Evolutionary conservation across 2,329 filamentous ascomycete genomes (phyloP).

Genomic region (Botrytis fabae): DNA sequence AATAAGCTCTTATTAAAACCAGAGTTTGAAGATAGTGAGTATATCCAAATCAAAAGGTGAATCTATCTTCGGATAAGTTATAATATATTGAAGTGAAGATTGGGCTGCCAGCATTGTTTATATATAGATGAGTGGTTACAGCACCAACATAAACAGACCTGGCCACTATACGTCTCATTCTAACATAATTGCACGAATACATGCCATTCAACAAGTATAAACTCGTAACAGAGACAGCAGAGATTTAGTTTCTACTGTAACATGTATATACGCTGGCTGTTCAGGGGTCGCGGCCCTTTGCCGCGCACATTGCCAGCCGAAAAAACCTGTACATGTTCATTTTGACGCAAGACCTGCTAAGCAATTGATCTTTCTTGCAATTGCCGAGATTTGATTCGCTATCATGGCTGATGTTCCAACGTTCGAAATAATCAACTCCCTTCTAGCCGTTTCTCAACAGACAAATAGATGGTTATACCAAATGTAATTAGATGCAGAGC

Average conservation of each 20-base stretch:
- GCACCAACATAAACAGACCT: neutral
- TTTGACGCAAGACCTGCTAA: neutral
- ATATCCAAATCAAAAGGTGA: neutral
- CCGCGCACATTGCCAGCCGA: neutral
- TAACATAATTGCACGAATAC: neutral
- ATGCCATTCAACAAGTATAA: neutral
- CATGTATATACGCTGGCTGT: neutral
- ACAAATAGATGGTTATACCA: neutral
- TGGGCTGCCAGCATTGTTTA: neutral
- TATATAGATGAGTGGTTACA: neutral
- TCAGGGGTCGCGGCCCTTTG: neutral
- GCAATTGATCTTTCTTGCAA: neutral
- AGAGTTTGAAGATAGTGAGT: neutral
- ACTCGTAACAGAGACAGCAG: neutral
- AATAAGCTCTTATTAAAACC: neutral
- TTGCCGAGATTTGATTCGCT: neutral
- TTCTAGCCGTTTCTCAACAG: neutral
- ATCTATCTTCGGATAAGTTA: neutral
- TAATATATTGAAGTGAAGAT: neutral
- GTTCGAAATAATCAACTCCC: neutral
- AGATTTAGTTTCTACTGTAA: neutral
- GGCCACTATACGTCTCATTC: neutral
- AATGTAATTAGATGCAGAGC: neutral
- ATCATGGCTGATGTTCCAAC: neutral
- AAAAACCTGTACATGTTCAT: neutral